A percentile compares a stretch with the other conserved stretches of the same genome.
Evolutionary conservation across 345 rosid species (phyloP).

Genomic region (Eucalyptus globulus): DNA sequence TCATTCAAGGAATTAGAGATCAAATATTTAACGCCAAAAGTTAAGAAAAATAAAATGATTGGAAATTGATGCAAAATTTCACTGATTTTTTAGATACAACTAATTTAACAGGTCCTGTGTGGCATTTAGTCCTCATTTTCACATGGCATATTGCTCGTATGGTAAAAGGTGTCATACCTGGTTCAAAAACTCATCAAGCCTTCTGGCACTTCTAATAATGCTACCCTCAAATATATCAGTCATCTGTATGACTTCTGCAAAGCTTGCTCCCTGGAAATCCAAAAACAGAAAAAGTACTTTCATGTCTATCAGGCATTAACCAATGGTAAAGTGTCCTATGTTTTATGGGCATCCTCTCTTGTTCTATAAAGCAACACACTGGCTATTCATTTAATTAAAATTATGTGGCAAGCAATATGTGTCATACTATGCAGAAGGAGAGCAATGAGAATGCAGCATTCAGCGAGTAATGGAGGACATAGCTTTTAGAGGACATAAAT

Average conservation of each 20-base stretch:
- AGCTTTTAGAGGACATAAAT: neutral
- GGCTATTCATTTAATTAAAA: neutral
- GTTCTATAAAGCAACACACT: neutral
- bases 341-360: neutral
- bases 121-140: neutral
- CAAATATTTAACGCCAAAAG: neutral
- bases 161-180: constrained; percentile 34
- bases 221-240: constrained; percentile 99
- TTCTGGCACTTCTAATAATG: constrained; percentile 84
- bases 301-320: neutral
- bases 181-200: constrained; percentile 93
- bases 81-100: neutral
- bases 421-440: neutral
- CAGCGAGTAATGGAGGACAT: neutral
- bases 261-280: constrained; percentile 61
- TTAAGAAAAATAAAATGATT: neutral
- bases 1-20: neutral
- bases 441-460: neutral
- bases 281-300: neutral
- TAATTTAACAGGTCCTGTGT: neutral
- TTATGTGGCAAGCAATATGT: neutral
- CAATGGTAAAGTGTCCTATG: neutral
- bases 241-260: constrained; percentile 90
- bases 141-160: neutral
- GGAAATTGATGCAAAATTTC: neutral